Evolutionary conservation across 257 asterid genomes (phyloP).

Genomic region (Linaria vulgaris): DNA sequence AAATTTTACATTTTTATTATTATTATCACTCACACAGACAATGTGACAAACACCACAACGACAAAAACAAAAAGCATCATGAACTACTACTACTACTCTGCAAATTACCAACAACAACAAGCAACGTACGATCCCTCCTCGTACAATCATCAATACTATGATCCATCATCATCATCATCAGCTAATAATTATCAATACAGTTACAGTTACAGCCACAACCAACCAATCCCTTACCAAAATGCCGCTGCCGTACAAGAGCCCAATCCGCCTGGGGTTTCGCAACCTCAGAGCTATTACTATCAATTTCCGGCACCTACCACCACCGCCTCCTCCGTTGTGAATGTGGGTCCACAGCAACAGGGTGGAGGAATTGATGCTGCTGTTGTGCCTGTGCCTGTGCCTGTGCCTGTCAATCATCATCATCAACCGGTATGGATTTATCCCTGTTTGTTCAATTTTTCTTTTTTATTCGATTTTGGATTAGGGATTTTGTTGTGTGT

Average conservation of each 20-base stretch:
- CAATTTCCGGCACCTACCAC: conserved; percentile 25
- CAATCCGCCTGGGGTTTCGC: conserved; percentile 58
- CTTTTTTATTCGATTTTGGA: conserved; percentile 12
- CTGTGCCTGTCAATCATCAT: too few relatives aligned
- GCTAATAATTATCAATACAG: conserved; percentile 24
- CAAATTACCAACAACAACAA: conserved; percentile 23
- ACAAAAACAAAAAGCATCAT: too few relatives aligned
- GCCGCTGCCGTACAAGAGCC: conserved; percentile 37
- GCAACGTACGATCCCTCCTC: conserved; percentile 28
- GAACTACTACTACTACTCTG: too few relatives aligned
- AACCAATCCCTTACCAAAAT: conserved; percentile 32
- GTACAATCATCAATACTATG: conserved; percentile 32
- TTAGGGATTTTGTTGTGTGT: background rate
- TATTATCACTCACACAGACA: background rate
- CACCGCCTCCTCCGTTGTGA: conserved; percentile 13
- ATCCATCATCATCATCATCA: conserved; percentile 28
- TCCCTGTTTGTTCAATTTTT: background rate
- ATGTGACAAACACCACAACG: too few relatives aligned
- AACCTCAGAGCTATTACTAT: conserved; percentile 25
- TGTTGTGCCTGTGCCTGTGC: too few relatives aligned
- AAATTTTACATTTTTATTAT: too few relatives aligned
- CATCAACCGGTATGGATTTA: too few relatives aligned
- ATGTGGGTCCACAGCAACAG: conserved; percentile 28
- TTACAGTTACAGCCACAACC: conserved; percentile 3
- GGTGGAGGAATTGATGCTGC: conserved; percentile 27